Evolutionary conservation across 2,329 filamentous ascomycete genomes (phyloP), one percentile per base, ranked within the genome.

Genomic region (Monosporascus sp.): DNA sequence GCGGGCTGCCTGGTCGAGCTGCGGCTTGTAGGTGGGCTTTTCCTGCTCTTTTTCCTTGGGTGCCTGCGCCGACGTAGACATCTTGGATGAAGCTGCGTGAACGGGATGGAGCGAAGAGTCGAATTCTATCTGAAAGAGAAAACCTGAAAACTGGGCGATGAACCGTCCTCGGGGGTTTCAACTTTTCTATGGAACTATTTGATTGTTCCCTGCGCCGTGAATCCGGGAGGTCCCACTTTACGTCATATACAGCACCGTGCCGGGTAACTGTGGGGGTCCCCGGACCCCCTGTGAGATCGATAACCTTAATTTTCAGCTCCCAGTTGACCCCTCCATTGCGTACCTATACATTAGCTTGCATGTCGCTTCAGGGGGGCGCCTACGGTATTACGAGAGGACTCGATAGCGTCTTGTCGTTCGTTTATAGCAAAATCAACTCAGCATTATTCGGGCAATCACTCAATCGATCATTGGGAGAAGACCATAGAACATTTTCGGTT

Each of bases 1-100:
- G 15, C 64, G 55, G 2, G 77, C 76, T 15, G 67, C 71, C 45
- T 70, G 63, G 60, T 78, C 77, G 1, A 79, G 71, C 59, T 73
- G 68, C 37, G 72, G 58, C 63, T 79, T 79, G 68, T 72, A 77
- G 47, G 62, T 68, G 50, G 63, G 61, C 54, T 58, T 31, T 26
- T 47, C 22, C 26, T 40, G 53, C 37, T 65, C 60, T 28, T 50
- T 31, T 2, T 20, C 45, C n/a, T 51, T 53, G 44, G 45, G 24
- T 22, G 43, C 31, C 15, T 55, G 58, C 49, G 58, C 43, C 7
- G 54, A 52, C n/a, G 46, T 50, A n/a, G 51, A 48, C 24, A 49
- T 52, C 31, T 52, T 49, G 18, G 53, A 45, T 15, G 37, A 35
- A 50, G 18, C 54, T 49, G 37, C 45, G 37, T 45, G 40, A 51